Base-by-base conservation (phyloP, 805 yeast species). In the Cyberlindnera misumaiensis region DNA sequence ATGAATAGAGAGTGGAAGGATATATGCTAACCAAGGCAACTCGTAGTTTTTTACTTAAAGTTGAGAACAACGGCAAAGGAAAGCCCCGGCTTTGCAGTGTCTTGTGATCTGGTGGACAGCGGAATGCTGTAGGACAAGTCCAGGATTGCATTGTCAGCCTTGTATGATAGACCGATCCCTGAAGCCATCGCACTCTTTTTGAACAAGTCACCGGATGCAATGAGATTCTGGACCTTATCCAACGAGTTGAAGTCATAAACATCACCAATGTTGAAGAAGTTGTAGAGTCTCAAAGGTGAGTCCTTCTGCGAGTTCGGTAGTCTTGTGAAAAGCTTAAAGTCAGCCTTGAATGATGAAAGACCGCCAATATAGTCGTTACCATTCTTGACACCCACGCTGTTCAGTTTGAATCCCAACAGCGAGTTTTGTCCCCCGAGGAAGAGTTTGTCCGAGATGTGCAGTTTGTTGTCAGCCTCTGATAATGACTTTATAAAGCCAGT, bases 401-500 rank as follows among this genome's bases (percentile, higher is more conserved):
- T 77, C 36, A 70, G 58, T n/a, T 71, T 63, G 58, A 80, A 82
- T 1, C 89, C 90, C 43, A 74, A 67, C 36, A 83, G 68, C 6
- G 77, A 73, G 35, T 68, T 62, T 18, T 72, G 60, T 0, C 93
- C 94, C 12, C 93, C 88, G 36, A 85, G 65, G 54, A 75, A 80
- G 55, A 86, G 84, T 44, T 79, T 68, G 56, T 87, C 96, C 40
- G 77, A 67, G 28, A 78, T 56, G 50, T 82, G 88, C 1, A 84
- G 61, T 39, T 34, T 42, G 10, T 62, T 53, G 33, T 55, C 54
- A 3, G 50, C 47, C n/a, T 56, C 48, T 43, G 62, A 56, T 10
- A 45, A 29, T 10, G 44, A 38, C 29, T 39, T 38, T 36, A 82
- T 65, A 15, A 65, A 62, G 15, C 90, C 94, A 16, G 70, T 59